Conservation (phyloP, 1,284 basidiomycete genomes). For the Ganoderma leucocontextum region DNA sequence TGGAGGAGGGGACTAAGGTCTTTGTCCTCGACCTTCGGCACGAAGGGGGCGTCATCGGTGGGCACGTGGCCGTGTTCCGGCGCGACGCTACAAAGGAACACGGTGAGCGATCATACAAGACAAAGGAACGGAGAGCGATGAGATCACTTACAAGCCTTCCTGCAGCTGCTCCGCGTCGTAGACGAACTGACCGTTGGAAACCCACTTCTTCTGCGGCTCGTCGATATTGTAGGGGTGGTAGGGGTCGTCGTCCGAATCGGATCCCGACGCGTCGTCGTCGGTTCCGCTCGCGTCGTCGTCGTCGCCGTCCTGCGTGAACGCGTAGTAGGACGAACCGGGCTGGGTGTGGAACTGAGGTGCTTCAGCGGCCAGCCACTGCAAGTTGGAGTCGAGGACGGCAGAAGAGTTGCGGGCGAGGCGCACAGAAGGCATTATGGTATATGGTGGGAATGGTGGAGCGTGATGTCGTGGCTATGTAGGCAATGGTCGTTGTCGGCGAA, state of each 20-base stretch:
- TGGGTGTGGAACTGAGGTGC: constrained; percentile 31
- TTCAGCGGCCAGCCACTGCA: constrained; percentile 26
- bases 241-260: constrained; percentile 29
- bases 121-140: constrained; percentile 8
- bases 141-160: constrained; percentile 13
- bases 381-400: constrained; percentile 19
- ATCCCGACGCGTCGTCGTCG: constrained; percentile 22
- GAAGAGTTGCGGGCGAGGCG: constrained; percentile 16
- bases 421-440: constrained; percentile 11
- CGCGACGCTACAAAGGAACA: constrained; percentile 1
- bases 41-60: background rate
- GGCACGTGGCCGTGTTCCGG: background rate
- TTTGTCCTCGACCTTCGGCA: constrained; percentile 8
- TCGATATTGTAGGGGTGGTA: constrained; percentile 27
- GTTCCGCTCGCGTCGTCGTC: constrained; percentile 22
- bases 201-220: constrained; percentile 18
- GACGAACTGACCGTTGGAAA: constrained; percentile 1
- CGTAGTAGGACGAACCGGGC: constrained; percentile 3
- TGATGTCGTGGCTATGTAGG: background rate
- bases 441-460: background rate
- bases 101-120: constrained; percentile 7
- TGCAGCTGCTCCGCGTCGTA: constrained; percentile 12
- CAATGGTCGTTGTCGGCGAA: background rate
- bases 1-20: constrained; percentile 1
- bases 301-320: constrained; percentile 18